Evolutionary conservation across 2,329 filamentous ascomycete genomes (phyloP), one percentile per base, ranked within the genome.

Genomic region (Zymoseptoria pseudotritici): DNA sequence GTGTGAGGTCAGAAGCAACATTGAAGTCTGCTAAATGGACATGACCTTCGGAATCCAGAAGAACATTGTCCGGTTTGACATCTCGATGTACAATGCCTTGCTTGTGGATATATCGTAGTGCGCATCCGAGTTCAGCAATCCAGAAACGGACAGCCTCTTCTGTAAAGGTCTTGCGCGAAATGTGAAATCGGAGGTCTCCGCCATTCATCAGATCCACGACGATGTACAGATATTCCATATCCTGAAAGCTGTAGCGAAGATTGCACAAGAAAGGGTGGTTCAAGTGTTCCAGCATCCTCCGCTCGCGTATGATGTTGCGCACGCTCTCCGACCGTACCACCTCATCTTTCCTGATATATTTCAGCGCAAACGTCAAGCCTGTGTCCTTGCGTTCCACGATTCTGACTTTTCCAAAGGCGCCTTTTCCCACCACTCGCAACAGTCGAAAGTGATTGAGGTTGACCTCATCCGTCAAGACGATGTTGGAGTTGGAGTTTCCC

Each of bases 1-100:
- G 88, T 60, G 89, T 84, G 67, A 95, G 88, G 75, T 99, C 93
- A 6, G 94, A 97, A 20, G 94, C 94, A 68, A 99, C 94, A 73
- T 99, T 99, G 79, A 99, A 99, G 76, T 99, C 94, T 58, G 94
- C 96, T 75, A 99, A 82, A 81, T 99, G 94, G 58, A 97, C 93
- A 73, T 99, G 94, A 9, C 91, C 91, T 70, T 95, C 90, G 0
- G 87, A 87, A 70, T 96, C 91, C 51, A 96, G 80, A 17, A 96
- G 78, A 26, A 96, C 90, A 69, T 96, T 96, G 74, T 96, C 91
- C 0, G 91, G 91, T 77, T 96, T 96, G 57, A 96, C 84, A 73
- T 96, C 91, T 70, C 91, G 84, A 75, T 96, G 91, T 63, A 96
- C 91, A 69, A 96, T 95, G 67, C 89, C 87, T 73, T 95, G 90